These are phyloP conservation scores for Naganishia liquefaciens DNA, from an alignment of 1,284 basidiomycete genomes.

Conservation along the genomic window DNA sequence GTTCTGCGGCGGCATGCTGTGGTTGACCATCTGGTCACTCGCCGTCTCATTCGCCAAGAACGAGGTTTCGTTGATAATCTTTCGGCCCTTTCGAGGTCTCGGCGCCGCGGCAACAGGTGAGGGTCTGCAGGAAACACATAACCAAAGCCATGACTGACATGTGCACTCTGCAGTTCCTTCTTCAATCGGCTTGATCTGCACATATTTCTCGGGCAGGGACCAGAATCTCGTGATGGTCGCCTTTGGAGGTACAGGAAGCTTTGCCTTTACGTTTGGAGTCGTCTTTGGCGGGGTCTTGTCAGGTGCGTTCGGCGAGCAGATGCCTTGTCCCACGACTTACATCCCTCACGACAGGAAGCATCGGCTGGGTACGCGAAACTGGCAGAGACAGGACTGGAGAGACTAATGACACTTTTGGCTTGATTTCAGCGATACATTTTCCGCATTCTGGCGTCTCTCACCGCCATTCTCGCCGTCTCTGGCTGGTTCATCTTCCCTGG, in stretches of 20 bases:
- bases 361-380: background rate
- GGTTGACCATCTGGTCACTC: constrained; percentile 5
- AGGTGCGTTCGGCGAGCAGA: background rate
- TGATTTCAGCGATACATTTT: background rate
- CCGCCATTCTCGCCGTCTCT: background rate
- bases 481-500: background rate
- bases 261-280: constrained; percentile 1
- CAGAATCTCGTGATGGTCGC: background rate
- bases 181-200: background rate
- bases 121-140: background rate
- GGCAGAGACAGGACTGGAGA: background rate
- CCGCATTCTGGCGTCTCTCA: background rate
- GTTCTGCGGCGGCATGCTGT: constrained; percentile 24
- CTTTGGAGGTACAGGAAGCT: background rate
- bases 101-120: background rate
- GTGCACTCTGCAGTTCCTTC: background rate
- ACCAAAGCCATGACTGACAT: too few relatives aligned
- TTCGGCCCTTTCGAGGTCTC: background rate
- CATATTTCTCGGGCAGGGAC: constrained; percentile 1
- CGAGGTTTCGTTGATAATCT: constrained; percentile 9
- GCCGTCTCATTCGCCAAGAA: constrained; percentile 23
- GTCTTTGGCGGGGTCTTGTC: constrained; percentile 1
- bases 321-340: background rate
- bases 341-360: background rate
- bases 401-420: background rate